A percentile compares a stretch with the other conserved stretches of the same genome.
Evolutionary conservation across 1,284 basidiomycete species (phyloP).

Genomic region (Coniferiporia sulphurascens): DNA sequence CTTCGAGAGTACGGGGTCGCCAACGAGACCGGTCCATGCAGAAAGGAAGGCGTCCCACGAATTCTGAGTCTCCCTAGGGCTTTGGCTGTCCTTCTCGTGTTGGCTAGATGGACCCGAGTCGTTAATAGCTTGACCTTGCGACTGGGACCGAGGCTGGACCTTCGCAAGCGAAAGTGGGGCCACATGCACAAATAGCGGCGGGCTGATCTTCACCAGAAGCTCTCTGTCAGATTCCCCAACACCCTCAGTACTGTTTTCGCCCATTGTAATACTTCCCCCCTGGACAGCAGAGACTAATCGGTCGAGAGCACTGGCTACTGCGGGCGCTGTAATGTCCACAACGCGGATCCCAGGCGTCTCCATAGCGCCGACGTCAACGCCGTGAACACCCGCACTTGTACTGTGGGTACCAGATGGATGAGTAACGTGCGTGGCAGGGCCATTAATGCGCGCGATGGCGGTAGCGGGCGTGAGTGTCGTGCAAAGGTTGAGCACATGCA

Average conservation of each 20-base stretch:
- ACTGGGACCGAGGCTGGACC: conserved; percentile 7
- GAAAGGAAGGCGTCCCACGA: conserved; percentile 84
- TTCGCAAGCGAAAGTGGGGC: conserved; percentile 27
- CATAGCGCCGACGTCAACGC: conserved; percentile 19
- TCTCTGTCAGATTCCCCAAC: conserved; percentile 25
- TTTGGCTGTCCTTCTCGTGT: conserved; percentile 15
- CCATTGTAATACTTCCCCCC: conserved; percentile 25
- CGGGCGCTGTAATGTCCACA: conserved; percentile 60
- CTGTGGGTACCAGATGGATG: neutral
- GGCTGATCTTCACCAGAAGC: conserved; percentile 68
- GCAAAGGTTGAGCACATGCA: conserved; percentile 91
- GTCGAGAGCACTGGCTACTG: conserved; percentile 56
- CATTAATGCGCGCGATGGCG: conserved; percentile 49
- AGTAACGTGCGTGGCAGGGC: neutral
- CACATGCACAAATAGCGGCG: conserved; percentile 60
- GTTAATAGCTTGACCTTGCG: neutral
- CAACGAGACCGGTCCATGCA: conserved; percentile 92
- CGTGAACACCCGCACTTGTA: neutral
- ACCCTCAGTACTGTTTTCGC: conserved; percentile 1
- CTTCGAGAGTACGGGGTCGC: conserved; percentile 92
- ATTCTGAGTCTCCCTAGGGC: conserved; percentile 22
- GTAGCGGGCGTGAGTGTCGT: conserved; percentile 84
- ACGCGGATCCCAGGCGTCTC: conserved; percentile 34
- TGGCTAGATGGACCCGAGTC: conserved; percentile 21
- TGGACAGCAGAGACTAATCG: conserved; percentile 43